These are phyloP conservation scores for Triadica sebifera DNA, from an alignment of 345 rosid species.

Conservation along the genomic window DNA sequence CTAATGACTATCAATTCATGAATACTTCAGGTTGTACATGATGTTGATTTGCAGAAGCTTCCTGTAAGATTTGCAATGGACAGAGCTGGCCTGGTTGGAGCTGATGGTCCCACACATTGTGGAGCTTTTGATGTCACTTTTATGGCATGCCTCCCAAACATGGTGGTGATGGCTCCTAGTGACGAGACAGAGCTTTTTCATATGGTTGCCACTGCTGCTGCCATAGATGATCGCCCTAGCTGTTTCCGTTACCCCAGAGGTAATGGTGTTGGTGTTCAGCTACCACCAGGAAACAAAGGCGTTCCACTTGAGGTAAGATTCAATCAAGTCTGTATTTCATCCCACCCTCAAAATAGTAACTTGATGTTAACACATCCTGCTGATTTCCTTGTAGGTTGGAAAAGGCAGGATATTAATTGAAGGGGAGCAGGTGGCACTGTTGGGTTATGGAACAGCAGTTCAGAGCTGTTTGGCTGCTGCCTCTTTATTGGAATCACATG, in stretches of 20 bases:
- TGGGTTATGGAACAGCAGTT: slow-evolving; percentile 88
- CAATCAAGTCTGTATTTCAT: not conserved
- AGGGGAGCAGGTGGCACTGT: slow-evolving; percentile 84
- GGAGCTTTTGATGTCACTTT: slow-evolving; percentile 93
- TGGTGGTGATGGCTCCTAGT: slow-evolving; percentile 99
- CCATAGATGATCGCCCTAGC: slow-evolving; percentile 89
- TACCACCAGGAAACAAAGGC: slow-evolving; percentile 87
- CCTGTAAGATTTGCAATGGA: slow-evolving; percentile 99
- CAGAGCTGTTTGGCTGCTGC: slow-evolving; percentile 88
- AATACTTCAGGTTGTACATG: slow-evolving; percentile 75
- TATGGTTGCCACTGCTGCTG: slow-evolving; percentile 95
- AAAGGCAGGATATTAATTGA: slow-evolving; percentile 76
- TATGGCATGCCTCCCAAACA: slow-evolving; percentile 99
- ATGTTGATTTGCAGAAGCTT: slow-evolving; percentile 90
- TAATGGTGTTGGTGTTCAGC: slow-evolving; percentile 69
- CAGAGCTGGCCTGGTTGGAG: slow-evolving; percentile 95
- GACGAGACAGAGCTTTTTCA: slow-evolving; percentile 97
- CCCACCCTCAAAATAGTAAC: not conserved
- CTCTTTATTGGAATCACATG: slow-evolving; percentile 45
- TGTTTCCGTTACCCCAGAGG: slow-evolving; percentile 98
- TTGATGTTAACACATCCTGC: not conserved
- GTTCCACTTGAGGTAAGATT: slow-evolving; percentile 66
- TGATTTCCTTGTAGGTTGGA: slow-evolving; percentile 57
- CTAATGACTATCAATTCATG: slow-evolving; percentile 9
- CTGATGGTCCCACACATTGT: slow-evolving; percentile 98